Conservation (phyloP, 345 rosid genomes). For the Eucalyptus pumila region DNA sequence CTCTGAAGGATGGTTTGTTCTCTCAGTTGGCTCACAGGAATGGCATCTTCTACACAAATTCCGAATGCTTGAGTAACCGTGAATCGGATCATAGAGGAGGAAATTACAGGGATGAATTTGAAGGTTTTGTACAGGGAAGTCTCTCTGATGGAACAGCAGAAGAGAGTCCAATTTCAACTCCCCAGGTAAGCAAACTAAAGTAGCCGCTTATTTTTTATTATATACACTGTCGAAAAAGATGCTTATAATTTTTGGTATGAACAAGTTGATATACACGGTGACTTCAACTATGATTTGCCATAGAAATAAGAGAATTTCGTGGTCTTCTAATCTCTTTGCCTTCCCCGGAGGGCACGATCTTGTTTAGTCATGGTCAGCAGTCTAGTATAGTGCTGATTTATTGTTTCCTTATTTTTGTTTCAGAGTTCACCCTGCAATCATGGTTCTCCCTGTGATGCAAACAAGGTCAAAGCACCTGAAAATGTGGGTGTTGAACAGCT, state of each 20-base stretch:
- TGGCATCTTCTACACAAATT: conserved; percentile 16
- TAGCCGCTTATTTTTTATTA: not conserved
- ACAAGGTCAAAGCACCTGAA: conserved; percentile 18
- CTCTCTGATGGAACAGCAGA: conserved; percentile 11
- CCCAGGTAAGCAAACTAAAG: conserved; percentile 32
- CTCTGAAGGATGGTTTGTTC: conserved; percentile 68
- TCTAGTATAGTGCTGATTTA: not conserved
- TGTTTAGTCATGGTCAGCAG: not conserved
- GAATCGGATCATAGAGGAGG: conserved; percentile 4
- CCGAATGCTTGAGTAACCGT: conserved; percentile 4
- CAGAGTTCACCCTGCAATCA: conserved; percentile 43
- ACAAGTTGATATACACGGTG: not conserved
- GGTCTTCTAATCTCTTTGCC: not conserved
- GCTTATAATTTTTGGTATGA: not conserved
- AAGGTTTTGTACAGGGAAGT: conserved; percentile 29
- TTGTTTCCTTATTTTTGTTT: not conserved
- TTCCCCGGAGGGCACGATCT: not conserved
- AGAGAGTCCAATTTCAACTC: conserved; percentile 52
- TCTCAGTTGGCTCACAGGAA: conserved; percentile 28
- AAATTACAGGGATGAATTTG: conserved; percentile 23
- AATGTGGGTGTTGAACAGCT: conserved; percentile 4
- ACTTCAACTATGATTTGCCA: not conserved
- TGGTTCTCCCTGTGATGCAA: not conserved
- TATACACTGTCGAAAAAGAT: not conserved
- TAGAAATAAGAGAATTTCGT: not conserved